These are phyloP conservation scores for Aspergillus neotritici DNA, from an alignment of 2,329 filamentous ascomycete genomes.

Conservation along the genomic window DNA sequence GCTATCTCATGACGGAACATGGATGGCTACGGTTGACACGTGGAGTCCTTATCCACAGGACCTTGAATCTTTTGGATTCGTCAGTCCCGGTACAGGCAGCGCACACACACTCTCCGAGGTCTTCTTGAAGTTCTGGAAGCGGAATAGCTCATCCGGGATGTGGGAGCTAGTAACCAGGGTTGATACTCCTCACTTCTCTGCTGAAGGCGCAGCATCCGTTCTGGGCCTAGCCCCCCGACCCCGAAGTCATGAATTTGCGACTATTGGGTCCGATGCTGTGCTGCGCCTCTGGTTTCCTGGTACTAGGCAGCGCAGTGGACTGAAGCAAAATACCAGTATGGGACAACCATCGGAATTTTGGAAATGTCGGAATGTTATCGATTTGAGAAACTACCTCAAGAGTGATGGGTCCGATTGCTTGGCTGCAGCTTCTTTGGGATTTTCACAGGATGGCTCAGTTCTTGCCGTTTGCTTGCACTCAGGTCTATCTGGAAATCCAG, in stretches of 20 bases:
- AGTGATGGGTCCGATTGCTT: constrained; percentile 27
- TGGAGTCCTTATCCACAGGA: constrained; percentile 74
- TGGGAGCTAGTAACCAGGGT: constrained; percentile 79
- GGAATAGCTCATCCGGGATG: constrained; percentile 47
- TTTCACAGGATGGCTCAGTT: constrained; percentile 78
- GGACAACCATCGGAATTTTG: constrained; percentile 61
- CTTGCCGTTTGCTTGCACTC: constrained; percentile 56
- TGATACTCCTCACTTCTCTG: constrained; percentile 69
- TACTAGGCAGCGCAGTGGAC: constrained; percentile 61
- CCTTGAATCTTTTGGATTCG: constrained; percentile 50
- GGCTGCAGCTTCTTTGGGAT: constrained; percentile 61
- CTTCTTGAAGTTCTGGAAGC: constrained; percentile 87
- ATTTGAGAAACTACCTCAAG: constrained; percentile 39
- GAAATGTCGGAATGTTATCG: constrained; percentile 58
- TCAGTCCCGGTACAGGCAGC: constrained; percentile 38
- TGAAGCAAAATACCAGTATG: constrained; percentile 46
- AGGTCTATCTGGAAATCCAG: constrained; percentile 45
- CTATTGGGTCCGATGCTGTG: constrained; percentile 72
- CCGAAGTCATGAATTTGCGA: constrained; percentile 66
- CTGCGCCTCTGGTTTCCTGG: constrained; percentile 79
- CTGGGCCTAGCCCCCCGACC: constrained; percentile 70
- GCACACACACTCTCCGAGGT: constrained; percentile 57
- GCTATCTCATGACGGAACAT: constrained; percentile 73
- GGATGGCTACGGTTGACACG: constrained; percentile 87
- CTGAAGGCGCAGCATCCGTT: constrained; percentile 51